phyloP scores from a whole-genome alignment of 371 early-diverging fungal species.

The Batkoa obscura region DNA sequence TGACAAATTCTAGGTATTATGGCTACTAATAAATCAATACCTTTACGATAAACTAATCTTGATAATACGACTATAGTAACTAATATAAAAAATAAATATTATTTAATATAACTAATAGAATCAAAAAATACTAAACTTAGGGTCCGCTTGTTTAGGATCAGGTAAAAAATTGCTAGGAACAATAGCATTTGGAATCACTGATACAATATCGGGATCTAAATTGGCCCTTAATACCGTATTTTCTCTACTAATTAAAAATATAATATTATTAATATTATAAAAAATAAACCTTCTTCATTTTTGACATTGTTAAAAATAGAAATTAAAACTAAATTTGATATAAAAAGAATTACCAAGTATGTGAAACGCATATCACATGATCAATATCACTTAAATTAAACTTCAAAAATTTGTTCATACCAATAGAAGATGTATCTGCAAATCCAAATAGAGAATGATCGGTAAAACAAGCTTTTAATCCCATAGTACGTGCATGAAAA shows the following conservation, averaged over 20 bases:
- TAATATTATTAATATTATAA: not conserved
- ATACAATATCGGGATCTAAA: constrained; percentile 71
- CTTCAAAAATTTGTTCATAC: constrained; percentile 88
- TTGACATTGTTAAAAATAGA: not conserved
- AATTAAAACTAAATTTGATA: not conserved
- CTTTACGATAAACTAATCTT: constrained; percentile 93
- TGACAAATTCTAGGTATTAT: constrained; percentile 90
- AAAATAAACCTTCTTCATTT: too few relatives aligned
- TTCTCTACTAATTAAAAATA: constrained; percentile 50
- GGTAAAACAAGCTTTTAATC: constrained; percentile 88
- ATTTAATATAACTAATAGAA: too few relatives aligned
- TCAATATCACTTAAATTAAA: constrained; percentile 88
- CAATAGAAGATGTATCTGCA: constrained; percentile 79
- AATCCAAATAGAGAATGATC: constrained; percentile 98
- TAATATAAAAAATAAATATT: constrained; percentile 9
- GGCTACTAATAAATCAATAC: constrained; percentile 82
- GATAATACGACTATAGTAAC: constrained; percentile 88
- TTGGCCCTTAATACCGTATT: constrained; percentile 91
- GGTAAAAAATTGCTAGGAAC: constrained; percentile 79
- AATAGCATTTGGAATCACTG: constrained; percentile 98
- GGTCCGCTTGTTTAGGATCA: constrained; percentile 52
- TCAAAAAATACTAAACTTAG: constrained; percentile 18
- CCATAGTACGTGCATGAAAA: constrained; percentile 90
- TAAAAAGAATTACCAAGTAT: constrained; percentile 50
- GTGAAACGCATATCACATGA: constrained; percentile 96